Evolutionary conservation across 2,329 filamentous ascomycete species (phyloP), one percentile per base, ranked within the genome.

Genomic region (Fusarium illudens): DNA sequence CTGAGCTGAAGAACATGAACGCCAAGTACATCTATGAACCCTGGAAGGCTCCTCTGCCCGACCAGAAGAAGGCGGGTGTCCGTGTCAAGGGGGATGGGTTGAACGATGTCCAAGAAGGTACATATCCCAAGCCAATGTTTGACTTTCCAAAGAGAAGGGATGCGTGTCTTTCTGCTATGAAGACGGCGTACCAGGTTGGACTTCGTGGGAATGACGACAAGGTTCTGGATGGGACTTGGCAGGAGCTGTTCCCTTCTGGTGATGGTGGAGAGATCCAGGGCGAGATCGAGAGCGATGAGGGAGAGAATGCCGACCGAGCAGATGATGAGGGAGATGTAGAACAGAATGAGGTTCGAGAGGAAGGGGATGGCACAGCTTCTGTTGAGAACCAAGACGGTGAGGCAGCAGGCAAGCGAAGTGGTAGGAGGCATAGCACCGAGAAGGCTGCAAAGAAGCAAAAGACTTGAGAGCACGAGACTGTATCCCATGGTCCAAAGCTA

Each of bases 11-110:
- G 60, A 72, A 83, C 0, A 82, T 90, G 65, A 83, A 89, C 13
- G 84, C 84, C 55, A 93, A 91, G 77, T 92, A 86, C 72, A 92
- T 94, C 30, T 94, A 93, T 69, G 91, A 94, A 81, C 92, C 92
- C 6, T 92, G 90, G 89, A 93, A 90, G 74, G 90, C 91, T 39
- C 88, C 89, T 2, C 83, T 89, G 36, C 79, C 78, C 19, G 91
- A 93, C 59, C 89, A 92, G 79, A 91, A 87, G 75, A 88, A 84
- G 72, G 92, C 90, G 59, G 86, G 88, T 0, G 90, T 92, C 53
- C 75, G 86, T 17, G 79, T 92, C 55, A 85, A 81, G 46, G 88
- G 87, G 0, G 83, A 89, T 65, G 84, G 84, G 2, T 75, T 82
- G 27, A 75, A 73, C 7, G 78, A 79, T 19, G 70, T 76, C 32